Percentiles rank a stretch among this genome's conserved stretches.
Conservation (phyloP, 495 filamentous ascomycete species). For the Chaetomidium leptoderma region DNA sequence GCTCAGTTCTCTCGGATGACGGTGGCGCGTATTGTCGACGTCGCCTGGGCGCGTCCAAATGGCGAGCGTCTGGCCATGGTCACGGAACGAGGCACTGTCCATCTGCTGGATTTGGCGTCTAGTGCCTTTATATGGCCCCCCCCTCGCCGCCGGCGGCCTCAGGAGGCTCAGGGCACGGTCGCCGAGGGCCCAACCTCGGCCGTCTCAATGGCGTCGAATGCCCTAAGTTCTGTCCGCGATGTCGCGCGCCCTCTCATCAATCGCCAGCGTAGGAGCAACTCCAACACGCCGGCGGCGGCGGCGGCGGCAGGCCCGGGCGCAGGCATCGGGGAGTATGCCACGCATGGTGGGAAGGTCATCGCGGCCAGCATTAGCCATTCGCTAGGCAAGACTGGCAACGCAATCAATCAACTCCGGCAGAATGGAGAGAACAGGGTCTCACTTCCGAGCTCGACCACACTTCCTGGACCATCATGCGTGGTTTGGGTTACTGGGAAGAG, state of each 20-base stretch:
- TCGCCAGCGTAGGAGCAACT: constrained; percentile 47
- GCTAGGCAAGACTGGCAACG: constrained; percentile 72
- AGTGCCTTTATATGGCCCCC: constrained; percentile 88
- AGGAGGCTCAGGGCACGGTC: constrained; percentile 37
- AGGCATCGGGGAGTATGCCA: constrained; percentile 63
- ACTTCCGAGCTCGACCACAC: constrained; percentile 52
- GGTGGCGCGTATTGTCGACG: constrained; percentile 81
- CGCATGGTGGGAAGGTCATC: constrained; percentile 72
- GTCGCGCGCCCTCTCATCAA: constrained; percentile 47
- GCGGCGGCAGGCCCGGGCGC: no score
- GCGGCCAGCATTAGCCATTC: constrained; percentile 80
- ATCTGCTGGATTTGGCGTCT: constrained; percentile 80
- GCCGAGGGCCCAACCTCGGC: constrained; percentile 45
- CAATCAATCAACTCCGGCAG: constrained; percentile 74
- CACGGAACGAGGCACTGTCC: constrained; percentile 88
- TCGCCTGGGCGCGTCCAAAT: constrained; percentile 77
- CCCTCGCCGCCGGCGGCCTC: constrained; percentile 56
- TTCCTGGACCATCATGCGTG: constrained; percentile 50
- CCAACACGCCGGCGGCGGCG: constrained; percentile 41
- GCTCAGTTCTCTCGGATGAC: constrained; percentile 87
- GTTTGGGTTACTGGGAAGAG: constrained; percentile 53
- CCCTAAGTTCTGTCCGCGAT: constrained; percentile 63
- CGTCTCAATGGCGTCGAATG: constrained; percentile 52
- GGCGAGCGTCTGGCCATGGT: constrained; percentile 79
- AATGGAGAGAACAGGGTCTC: constrained; percentile 79